Base-by-base conservation (phyloP, 2,329 filamentous ascomycete species). In the Colletotrichum nymphaeae region DNA sequence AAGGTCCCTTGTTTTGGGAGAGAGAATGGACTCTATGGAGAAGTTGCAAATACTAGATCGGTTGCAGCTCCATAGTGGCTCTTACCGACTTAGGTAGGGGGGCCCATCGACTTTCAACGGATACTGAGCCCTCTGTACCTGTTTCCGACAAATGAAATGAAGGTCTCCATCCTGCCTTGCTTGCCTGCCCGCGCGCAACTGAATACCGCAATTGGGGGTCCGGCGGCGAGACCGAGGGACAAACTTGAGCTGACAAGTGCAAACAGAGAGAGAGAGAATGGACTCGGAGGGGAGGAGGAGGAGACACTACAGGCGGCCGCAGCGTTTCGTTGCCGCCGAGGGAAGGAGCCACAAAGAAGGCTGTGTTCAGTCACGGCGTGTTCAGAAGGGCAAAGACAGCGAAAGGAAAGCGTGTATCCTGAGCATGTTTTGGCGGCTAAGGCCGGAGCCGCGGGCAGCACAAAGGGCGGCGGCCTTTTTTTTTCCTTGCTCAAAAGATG, bases 371-470 rank as follows among this genome's bases (percentile, higher is more conserved):
- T 35, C 11, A 35, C 32, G 32, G 32, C 32, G 8, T 35, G 14
- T 55, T 22, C n/a, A 32, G 11, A 26, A 42, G 32, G 22, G n/a
- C 16, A 52, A 52, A 49, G 42, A 16, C 32, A 42, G 26, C 16
- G 19, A 22, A 19, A 46, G 42, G n/a, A 58, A 35, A n/a, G 24
- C 22, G 42, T 24, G 30, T 24, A 35, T 6, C 42, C 11, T 14
- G 14, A 42, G 28, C 30, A n/a, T 53, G 55, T 56, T 42, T 35
- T 53, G 67, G 67, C 67, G 66, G 60, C 67, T 65, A 60, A 60
- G 55, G 58, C 70, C 46, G 70, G 66, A 69, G 55, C 59, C 66
- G 59, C 69, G 19, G 57, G 57, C 56, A n/a, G 1, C 30, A 49
- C 42, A 30, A 35, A 46, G 55, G 58, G n/a, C 32, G 57, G 28